Conservation (phyloP, 345 rosid genomes). For the Hibiscus tridactylites region DNA sequence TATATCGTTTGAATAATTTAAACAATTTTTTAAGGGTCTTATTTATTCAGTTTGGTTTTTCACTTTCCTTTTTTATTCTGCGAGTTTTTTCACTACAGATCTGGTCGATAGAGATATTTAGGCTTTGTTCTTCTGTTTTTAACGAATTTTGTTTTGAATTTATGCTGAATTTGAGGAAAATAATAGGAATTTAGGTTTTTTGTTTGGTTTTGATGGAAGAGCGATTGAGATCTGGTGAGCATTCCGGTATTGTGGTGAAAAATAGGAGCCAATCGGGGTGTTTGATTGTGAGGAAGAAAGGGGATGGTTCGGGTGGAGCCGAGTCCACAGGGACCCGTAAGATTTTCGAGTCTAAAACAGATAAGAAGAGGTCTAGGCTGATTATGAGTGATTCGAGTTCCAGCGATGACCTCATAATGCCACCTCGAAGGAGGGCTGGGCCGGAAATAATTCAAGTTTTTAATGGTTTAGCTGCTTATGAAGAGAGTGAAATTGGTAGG, state of each 20-base stretch:
- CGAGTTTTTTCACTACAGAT: constrained; percentile 35
- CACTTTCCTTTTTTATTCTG: not conserved
- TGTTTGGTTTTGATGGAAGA: constrained; percentile 51
- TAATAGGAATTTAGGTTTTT: constrained; percentile 23
- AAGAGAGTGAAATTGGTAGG: constrained; percentile 34
- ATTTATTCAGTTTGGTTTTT: not conserved
- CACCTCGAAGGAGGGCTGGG: constrained; percentile 34
- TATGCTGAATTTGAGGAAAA: constrained; percentile 22
- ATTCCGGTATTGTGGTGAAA: constrained; percentile 51
- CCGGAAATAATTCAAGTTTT: constrained; percentile 34
- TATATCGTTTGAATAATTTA: not conserved
- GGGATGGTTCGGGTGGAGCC: constrained; percentile 35
- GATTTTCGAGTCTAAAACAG: constrained; percentile 35
- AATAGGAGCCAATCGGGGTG: constrained; percentile 76
- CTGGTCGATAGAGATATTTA: constrained; percentile 38
- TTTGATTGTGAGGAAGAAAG: constrained; percentile 71
- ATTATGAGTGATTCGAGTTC: constrained; percentile 66
- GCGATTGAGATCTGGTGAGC: constrained; percentile 63
- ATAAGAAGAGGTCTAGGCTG: constrained; percentile 58
- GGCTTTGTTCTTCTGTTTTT: constrained; percentile 10
- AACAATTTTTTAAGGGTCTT: not conserved
- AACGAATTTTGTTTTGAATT: constrained; percentile 10
- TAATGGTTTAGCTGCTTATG: constrained; percentile 39
- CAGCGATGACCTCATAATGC: constrained; percentile 57
- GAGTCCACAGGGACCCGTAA: constrained; percentile 28